Evolutionary conservation across 305 asterid genomes (phyloP).

Genomic region (Fraxinus albicans): DNA sequence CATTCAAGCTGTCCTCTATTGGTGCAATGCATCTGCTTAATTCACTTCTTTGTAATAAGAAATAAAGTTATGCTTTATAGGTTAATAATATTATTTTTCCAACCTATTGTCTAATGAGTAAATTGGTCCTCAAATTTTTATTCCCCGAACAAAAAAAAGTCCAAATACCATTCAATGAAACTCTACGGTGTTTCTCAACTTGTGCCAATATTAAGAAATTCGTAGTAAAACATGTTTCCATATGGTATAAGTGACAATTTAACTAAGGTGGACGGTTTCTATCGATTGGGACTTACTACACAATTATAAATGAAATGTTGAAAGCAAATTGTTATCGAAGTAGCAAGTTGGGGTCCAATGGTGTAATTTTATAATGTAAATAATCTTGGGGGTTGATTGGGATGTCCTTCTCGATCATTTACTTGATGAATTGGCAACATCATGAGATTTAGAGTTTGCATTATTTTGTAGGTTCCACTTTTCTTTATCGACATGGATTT

Average conservation of each 20-base stretch:
- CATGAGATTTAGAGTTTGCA: conserved; percentile 47
- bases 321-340: background rate
- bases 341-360: background rate
- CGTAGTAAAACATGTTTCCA: background rate
- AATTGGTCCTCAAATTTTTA: background rate
- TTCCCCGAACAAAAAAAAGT: too few species aligned
- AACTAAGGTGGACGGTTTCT: background rate
- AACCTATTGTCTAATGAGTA: background rate
- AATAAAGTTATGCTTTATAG: background rate
- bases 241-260: background rate
- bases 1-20: conserved; percentile 55
- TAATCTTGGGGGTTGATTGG: background rate
- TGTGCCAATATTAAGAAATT: background rate
- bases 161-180: background rate
- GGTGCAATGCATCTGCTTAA: conserved; percentile 52
- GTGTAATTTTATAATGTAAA: background rate
- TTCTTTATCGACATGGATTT: conserved; percentile 29
- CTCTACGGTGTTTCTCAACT: background rate
- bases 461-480: conserved; percentile 41
- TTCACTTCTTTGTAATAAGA: conserved; percentile 12
- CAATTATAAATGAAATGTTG: background rate
- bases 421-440: conserved; percentile 65
- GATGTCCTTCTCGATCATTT: conserved; percentile 45
- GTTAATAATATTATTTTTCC: background rate
- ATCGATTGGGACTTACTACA: background rate